Evolutionary conservation across 176 grass and related monocot genomes (phyloP).

Genomic region (Musa acuminata): DNA sequence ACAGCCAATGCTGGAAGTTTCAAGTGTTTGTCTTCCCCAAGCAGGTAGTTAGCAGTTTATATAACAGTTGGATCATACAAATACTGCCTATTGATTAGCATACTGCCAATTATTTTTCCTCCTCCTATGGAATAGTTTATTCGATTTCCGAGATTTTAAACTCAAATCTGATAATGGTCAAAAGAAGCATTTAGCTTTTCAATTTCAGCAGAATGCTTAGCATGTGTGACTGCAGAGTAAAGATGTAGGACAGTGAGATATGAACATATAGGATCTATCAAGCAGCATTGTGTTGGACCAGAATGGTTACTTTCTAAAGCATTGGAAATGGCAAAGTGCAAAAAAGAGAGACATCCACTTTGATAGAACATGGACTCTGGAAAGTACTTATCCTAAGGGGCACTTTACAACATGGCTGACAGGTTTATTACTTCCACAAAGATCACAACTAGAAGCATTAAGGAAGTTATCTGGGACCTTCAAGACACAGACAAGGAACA

Average conservation of each 20-base stretch:
- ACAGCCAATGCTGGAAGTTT: neutral
- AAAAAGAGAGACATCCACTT: neutral
- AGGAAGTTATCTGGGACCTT: neutral
- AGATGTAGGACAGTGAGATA: neutral
- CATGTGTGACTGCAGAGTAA: slow-evolving; percentile 2
- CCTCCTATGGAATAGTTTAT: neutral
- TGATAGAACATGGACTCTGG: neutral
- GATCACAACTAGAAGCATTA: neutral
- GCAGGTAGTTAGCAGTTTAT: neutral
- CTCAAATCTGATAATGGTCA: neutral
- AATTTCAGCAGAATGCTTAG: neutral
- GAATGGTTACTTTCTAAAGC: neutral
- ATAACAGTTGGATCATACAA: neutral
- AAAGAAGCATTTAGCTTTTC: neutral
- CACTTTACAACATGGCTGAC: neutral
- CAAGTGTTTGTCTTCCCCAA: neutral
- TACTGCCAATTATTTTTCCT: neutral
- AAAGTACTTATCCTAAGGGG: neutral
- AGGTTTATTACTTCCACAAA: neutral
- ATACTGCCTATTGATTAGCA: too few species aligned
- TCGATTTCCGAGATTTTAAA: neutral
- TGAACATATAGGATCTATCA: neutral
- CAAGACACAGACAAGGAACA: neutral
- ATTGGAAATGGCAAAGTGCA: neutral
- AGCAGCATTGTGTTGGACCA: neutral